phyloP scores from a whole-genome alignment of 2,329 filamentous ascomycete genomes.

The Cladosporium sphaerospermum region DNA sequence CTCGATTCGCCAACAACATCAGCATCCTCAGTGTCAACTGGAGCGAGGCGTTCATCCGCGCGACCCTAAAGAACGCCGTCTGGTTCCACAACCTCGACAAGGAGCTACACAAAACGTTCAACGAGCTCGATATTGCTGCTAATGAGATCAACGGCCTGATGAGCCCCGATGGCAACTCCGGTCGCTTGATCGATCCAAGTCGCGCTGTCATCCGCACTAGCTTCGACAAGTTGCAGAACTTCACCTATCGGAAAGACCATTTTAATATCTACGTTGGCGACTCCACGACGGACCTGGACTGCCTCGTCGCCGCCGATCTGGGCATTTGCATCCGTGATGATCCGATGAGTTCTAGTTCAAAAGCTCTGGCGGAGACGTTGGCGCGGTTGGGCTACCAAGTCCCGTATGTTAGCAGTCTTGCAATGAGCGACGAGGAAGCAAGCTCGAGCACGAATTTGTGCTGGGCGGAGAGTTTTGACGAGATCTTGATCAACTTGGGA shows the following conservation, averaged over 20 bases:
- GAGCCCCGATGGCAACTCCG: slow-evolving; percentile 22
- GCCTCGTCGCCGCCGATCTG: slow-evolving; percentile 38
- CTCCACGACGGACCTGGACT: slow-evolving; percentile 43
- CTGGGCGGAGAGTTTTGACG: not conserved
- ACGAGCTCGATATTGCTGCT: slow-evolving; percentile 22
- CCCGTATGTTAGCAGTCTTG: not conserved
- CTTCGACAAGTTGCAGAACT: slow-evolving; percentile 33
- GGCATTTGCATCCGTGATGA: slow-evolving; percentile 42
- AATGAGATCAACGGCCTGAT: slow-evolving; percentile 32
- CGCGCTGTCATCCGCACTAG: slow-evolving; percentile 33
- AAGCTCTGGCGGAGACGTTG: slow-evolving; percentile 30
- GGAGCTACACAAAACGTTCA: slow-evolving; percentile 12
- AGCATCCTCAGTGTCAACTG: slow-evolving; percentile 44
- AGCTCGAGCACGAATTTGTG: not conserved
- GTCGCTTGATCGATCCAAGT: slow-evolving; percentile 19
- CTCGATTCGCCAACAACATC: slow-evolving; percentile 11
- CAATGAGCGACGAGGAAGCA: not conserved
- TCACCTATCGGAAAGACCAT: slow-evolving; percentile 14
- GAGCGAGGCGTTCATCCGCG: slow-evolving; percentile 38
- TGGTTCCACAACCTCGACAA: not conserved
- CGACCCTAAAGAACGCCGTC: slow-evolving; percentile 1
- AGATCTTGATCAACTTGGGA: not conserved
- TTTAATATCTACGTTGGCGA: slow-evolving; percentile 41
- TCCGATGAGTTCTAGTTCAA: slow-evolving; percentile 19
- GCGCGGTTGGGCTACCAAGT: slow-evolving; percentile 1